Evolutionary conservation across 345 rosid species (phyloP), one percentile per base, ranked within the genome.

Genomic region (Eucalyptus grandis): DNA sequence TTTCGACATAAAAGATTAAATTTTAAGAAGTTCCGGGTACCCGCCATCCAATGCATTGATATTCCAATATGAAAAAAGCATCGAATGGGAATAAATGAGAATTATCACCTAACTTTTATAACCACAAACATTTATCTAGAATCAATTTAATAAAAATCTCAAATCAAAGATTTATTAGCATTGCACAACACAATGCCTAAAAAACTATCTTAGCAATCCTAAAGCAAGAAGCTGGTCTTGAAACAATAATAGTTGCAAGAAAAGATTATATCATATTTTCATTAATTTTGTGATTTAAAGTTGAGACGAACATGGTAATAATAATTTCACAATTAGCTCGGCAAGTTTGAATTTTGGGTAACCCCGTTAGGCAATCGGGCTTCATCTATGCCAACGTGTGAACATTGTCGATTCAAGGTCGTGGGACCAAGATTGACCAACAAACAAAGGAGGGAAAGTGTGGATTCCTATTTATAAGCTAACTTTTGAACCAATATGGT

Each of bases 11-110:
- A 34, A 34, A 5, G 14, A 16, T 34, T 10, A 10, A 37, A 37
- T 19, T 34, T 34, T 11, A 22, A 72, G 13, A 5, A 72, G 22
- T 69, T 69, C 3, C 1, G 3, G 77, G 0, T n/a, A n/a, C 40
- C 21, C 0, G 0, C 10, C 11, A 0, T 5, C 37, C 31, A 0
- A 14, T 65, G 15, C 34, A n/a, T 65, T n/a, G 6, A n/a, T 65
- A n/a, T 65, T 15, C 0, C 15, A 14, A n/a, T n/a, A 65, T 24
- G 17, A n/a, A 4, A n/a, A 13, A 4, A 65, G 21, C 37, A n/a
- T n/a, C 0, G 1, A 65, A n/a, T 8, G 77, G 11, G 1, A 65
- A n/a, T 65, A 65, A 16, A n/a, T 65, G 16, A 27, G n/a, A 60
- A 27, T 1, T 14, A 30, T n/a, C 3, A 16, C 10, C 0, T 65